These are phyloP conservation scores for Phaeodactylum tricornutum DNA, from an alignment of 108 stramenopile genomes.

Conservation along the genomic window DNA sequence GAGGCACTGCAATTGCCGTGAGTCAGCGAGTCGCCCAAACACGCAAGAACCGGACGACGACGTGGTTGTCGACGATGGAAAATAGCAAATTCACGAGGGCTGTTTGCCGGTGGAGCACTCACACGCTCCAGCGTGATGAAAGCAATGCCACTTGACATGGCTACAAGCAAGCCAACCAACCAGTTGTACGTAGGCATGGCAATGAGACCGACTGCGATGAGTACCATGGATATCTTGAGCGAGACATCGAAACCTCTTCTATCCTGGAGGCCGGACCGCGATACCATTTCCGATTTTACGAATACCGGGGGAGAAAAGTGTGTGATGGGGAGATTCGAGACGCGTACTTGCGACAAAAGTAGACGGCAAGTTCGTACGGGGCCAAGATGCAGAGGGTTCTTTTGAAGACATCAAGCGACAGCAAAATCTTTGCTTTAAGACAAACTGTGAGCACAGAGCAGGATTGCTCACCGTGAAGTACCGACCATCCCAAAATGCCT, in stretches of 20 bases:
- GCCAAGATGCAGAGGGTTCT: not conserved
- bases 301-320: not conserved
- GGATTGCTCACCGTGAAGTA: no score
- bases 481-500: no score
- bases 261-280: constrained; percentile 5
- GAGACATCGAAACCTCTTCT: constrained; percentile 6
- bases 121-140: constrained; percentile 6
- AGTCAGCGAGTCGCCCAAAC: constrained; percentile 16
- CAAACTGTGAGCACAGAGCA: no score
- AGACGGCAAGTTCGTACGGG: not conserved
- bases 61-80: not conserved
- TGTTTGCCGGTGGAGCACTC: constrained; percentile 7
- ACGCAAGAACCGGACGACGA: constrained; percentile 8
- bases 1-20: constrained; percentile 4
- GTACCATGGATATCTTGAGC: not conserved
- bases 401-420: not conserved
- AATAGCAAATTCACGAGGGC: constrained; percentile 1
- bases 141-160: not conserved
- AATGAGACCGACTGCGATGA: not conserved
- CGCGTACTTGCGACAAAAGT: not conserved
- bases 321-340: not conserved
- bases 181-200: constrained; percentile 5
- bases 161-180: not conserved
- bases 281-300: not conserved
- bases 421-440: not conserved